Conservation (phyloP, 1,139 yeast genomes). For the Pichia cactophila region DNA sequence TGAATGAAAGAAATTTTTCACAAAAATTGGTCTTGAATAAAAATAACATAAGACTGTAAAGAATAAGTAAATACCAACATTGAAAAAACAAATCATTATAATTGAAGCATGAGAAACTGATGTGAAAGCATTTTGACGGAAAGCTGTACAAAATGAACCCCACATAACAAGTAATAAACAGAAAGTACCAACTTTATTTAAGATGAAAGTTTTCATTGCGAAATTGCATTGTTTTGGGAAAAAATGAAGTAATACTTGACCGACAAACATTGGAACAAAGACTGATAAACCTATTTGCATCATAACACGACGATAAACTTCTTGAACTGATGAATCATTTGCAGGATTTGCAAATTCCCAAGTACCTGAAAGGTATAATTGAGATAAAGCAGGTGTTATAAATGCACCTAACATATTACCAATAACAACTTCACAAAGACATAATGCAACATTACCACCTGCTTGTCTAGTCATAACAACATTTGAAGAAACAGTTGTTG, state of each 20-base stretch:
- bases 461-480: conserved; percentile 72
- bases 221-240: conserved; percentile 59
- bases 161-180: conserved; percentile 76
- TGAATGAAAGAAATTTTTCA: conserved; percentile 35
- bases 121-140: conserved; percentile 70
- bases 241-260: conserved; percentile 69
- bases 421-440: conserved; percentile 76
- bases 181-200: conserved; percentile 68
- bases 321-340: conserved; percentile 41
- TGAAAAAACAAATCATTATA: conserved; percentile 72
- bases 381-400: conserved; percentile 76
- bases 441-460: conserved; percentile 70
- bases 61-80: conserved; percentile 66
- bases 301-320: conserved; percentile 68
- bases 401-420: conserved; percentile 84
- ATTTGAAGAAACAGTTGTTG: conserved; percentile 83
- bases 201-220: conserved; percentile 48
- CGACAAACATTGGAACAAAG: conserved; percentile 80
- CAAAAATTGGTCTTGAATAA: conserved; percentile 54
- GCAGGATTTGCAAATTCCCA: conserved; percentile 86
- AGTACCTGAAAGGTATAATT: conserved; percentile 49
- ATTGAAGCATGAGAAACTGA: conserved; percentile 52
- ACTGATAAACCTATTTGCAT: conserved; percentile 79
- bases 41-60: conserved; percentile 58
- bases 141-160: conserved; percentile 83